Evolutionary conservation across 345 rosid genomes (phyloP).

Genomic region (Eutrema yunnanense): DNA sequence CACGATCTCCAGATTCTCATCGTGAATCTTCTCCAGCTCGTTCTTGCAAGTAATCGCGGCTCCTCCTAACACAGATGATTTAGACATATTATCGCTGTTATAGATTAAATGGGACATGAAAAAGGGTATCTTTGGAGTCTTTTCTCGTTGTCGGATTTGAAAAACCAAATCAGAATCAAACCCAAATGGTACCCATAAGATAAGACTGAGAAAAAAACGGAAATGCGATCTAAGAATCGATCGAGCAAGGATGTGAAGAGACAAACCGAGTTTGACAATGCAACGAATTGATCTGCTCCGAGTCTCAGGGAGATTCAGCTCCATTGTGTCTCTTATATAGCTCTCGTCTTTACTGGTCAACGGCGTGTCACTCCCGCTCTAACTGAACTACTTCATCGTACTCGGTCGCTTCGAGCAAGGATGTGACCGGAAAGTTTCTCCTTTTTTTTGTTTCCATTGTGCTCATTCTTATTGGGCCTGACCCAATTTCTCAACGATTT

Average conservation of each 20-base stretch:
- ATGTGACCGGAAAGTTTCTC: not conserved
- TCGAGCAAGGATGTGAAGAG: not conserved
- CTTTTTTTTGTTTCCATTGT: no score
- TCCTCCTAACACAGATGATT: conserved; percentile 48
- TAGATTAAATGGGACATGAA: not conserved
- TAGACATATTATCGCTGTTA: not conserved
- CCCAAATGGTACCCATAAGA: not conserved
- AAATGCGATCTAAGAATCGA: not conserved
- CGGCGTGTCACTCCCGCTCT: conserved; percentile 10
- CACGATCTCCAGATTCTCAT: conserved; percentile 52
- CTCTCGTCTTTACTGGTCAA: conserved; percentile 14
- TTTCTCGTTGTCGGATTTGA: not conserved
- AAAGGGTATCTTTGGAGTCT: not conserved
- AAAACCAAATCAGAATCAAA: not conserved
- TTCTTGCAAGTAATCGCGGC: conserved; percentile 87
- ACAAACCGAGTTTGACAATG: conserved; percentile 86
- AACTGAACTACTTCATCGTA: conserved; percentile 18
- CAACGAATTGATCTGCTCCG: conserved; percentile 56
- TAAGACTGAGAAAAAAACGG: not conserved
- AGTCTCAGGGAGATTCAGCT: conserved; percentile 18
- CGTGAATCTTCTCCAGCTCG: conserved; percentile 79
- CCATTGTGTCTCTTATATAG: conserved; percentile 4
- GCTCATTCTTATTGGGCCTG: conserved; percentile 1
- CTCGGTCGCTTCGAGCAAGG: not conserved
- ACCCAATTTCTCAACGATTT: not conserved